phyloP scores from a whole-genome alignment of 2,329 filamentous ascomycete species.

The Cytospora paraplurivora region DNA sequence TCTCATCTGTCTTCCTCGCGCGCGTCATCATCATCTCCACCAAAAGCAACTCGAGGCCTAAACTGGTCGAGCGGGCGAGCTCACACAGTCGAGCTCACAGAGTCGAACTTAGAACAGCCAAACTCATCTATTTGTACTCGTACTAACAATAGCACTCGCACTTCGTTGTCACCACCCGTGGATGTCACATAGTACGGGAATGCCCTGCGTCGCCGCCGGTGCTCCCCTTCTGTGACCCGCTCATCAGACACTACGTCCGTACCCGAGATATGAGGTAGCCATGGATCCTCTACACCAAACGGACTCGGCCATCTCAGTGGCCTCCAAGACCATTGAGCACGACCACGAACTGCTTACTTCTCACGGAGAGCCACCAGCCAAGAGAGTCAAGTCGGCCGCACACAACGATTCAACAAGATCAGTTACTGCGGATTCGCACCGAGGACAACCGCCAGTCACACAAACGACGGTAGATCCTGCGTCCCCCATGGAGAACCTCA shows the following conservation, averaged over 20 bases:
- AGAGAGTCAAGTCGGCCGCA: conserved; percentile 2
- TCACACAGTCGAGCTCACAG: background rate
- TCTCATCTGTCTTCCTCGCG: too few relatives aligned
- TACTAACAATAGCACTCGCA: background rate
- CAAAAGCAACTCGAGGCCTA: too few relatives aligned
- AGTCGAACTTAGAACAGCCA: background rate
- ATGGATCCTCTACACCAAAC: conserved; percentile 29
- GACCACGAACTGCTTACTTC: conserved; percentile 4
- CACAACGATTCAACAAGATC: background rate
- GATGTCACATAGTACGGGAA: background rate
- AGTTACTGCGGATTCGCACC: conserved; percentile 5
- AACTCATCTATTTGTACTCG: background rate
- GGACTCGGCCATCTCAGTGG: conserved; percentile 29
- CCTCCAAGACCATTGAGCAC: conserved; percentile 22
- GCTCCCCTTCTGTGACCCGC: background rate
- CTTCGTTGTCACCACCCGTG: background rate
- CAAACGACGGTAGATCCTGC: background rate
- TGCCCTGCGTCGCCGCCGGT: conserved; percentile 1
- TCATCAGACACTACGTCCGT: background rate
- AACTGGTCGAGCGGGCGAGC: background rate
- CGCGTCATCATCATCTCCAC: too few relatives aligned
- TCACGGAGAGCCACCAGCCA: conserved; percentile 6
- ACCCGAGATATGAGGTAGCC: conserved; percentile 9
- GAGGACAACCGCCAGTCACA: conserved; percentile 5
- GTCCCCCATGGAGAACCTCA: conserved; percentile 11